Evolutionary conservation across 805 yeast genomes (phyloP).

Genomic region (Candida wancherniae): DNA sequence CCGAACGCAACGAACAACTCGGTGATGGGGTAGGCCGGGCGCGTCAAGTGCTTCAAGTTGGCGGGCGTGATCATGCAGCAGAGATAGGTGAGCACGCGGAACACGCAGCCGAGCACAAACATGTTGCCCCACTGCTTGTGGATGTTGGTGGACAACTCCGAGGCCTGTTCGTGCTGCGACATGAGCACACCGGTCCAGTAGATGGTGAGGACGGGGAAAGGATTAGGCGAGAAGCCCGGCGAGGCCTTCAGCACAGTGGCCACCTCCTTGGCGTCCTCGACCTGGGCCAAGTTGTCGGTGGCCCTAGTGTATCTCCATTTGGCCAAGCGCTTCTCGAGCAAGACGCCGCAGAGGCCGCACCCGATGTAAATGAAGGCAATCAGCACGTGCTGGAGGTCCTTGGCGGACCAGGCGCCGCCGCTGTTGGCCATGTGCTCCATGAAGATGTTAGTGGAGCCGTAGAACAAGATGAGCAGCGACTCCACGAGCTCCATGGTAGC

Average conservation of each 20-base stretch:
- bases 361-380: conserved; percentile 92
- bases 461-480: conserved; percentile 72
- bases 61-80: conserved; percentile 41
- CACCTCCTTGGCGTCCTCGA: conserved; percentile 7
- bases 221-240: conserved; percentile 86
- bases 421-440: conserved; percentile 69
- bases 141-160: conserved; percentile 67
- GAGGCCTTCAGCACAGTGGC: conserved; percentile 30
- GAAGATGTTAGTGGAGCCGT: conserved; percentile 86
- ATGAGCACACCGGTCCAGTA: conserved; percentile 95
- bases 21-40: conserved; percentile 66
- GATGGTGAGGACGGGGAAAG: conserved; percentile 88
- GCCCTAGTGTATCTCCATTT: conserved; percentile 54
- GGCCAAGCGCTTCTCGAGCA: conserved; percentile 64
- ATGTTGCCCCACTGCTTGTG: conserved; percentile 93
- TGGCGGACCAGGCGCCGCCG: conserved; percentile 84
- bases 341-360: conserved; percentile 84
- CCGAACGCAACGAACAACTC: conserved; percentile 79
- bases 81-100: conserved; percentile 63
- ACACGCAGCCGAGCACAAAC: conserved; percentile 74
- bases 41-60: conserved; percentile 20
- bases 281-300: conserved; percentile 14
- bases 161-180: conserved; percentile 92
- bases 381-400: conserved; percentile 84
- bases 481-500: conserved; percentile 85